Percentiles rank a stretch among this genome's conserved stretches.
Evolutionary conservation across 2,329 filamentous ascomycete genomes (phyloP).

Genomic region (Penicillium rolfsii): DNA sequence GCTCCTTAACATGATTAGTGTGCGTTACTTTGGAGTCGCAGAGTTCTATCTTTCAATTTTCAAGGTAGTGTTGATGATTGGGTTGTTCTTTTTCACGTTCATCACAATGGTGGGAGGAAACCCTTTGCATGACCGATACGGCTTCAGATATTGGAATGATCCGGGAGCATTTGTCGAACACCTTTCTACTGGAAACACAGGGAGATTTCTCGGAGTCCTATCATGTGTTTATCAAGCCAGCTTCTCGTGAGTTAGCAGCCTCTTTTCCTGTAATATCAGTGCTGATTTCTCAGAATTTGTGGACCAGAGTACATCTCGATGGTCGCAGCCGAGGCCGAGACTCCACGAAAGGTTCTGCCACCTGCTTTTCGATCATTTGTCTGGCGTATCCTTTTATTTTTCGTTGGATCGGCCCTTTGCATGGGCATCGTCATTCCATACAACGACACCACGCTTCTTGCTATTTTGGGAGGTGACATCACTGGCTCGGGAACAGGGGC

Average conservation of each 20-base stretch:
- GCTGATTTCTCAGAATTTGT: slow-evolving; percentile 47
- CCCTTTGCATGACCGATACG: slow-evolving; percentile 68
- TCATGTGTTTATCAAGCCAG: slow-evolving; percentile 55
- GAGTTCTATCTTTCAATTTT: slow-evolving; percentile 53
- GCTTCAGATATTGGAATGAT: slow-evolving; percentile 65
- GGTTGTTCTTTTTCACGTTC: slow-evolving; percentile 60
- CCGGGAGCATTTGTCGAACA: slow-evolving; percentile 68
- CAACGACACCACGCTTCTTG: slow-evolving; percentile 61
- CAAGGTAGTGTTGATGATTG: slow-evolving; percentile 43
- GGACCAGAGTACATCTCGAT: slow-evolving; percentile 65
- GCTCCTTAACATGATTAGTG: slow-evolving; percentile 49
- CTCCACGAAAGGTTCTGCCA: slow-evolving; percentile 69
- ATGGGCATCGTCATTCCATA: slow-evolving; percentile 72
- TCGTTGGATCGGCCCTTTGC: slow-evolving; percentile 69
- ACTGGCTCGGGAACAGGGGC: slow-evolving; percentile 59
- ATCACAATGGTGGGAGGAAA: slow-evolving; percentile 81
- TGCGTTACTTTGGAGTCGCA: slow-evolving; percentile 49
- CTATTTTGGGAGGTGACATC: slow-evolving; percentile 51
- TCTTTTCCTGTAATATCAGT: not conserved
- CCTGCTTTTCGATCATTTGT: slow-evolving; percentile 74
- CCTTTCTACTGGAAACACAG: slow-evolving; percentile 63
- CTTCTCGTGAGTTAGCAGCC: not conserved
- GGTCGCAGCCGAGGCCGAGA: slow-evolving; percentile 68
- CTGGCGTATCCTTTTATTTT: slow-evolving; percentile 74
- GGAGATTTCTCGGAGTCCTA: slow-evolving; percentile 56